Evolutionary conservation across 805 yeast genomes (phyloP), one percentile per base, ranked within the genome.

Genomic region (Candida easanensis): DNA sequence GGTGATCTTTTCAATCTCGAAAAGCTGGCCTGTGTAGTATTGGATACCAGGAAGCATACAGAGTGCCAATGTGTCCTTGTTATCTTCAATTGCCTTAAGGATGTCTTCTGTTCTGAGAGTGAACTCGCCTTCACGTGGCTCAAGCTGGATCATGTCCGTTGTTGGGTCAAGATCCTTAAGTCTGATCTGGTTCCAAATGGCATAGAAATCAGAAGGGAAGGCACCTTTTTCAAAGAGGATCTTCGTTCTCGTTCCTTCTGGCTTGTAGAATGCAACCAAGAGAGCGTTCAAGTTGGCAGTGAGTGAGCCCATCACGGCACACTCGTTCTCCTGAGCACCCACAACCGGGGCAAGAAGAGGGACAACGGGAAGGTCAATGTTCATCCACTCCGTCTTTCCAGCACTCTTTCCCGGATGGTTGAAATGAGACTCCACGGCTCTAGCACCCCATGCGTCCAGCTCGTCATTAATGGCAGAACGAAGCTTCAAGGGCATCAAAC

Each of bases 151-250:
- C 50, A 90, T 70, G 37, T 80, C 54, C 11, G 27, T 79, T 5
- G 76, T 74, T 6, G 74, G 73, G 45, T 68, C 69, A 30, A 65
- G 65, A 2, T 84, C 84, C 51, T 78, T 80, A 36, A 88, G 61
- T 57, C 70, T 70, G 21, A 78, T 88, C 60, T 86, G 82, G 57
- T 87, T 86, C 49, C 76, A 73, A 50, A 90, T 79, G 3, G 96
- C 91, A 65, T 89, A 90, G 65, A 77, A 86, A 61, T 90, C 98
- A 0, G 96, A 86, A 0, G 98, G 97, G 58, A 90, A 90, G 0
- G 97, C 91, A 45, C 82, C 84, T 53, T 80, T 80, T 57, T 90
- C 98, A 60, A 86, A 86, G 49, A 90, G 59, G 33, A 90, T 85
- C 68, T 88, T 88, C 48, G 74, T 72, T 50, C 81, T 74, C 4